Conservation (phyloP, 108 stramenopile species). For the Cyclostephanos invisitatus region DNA sequence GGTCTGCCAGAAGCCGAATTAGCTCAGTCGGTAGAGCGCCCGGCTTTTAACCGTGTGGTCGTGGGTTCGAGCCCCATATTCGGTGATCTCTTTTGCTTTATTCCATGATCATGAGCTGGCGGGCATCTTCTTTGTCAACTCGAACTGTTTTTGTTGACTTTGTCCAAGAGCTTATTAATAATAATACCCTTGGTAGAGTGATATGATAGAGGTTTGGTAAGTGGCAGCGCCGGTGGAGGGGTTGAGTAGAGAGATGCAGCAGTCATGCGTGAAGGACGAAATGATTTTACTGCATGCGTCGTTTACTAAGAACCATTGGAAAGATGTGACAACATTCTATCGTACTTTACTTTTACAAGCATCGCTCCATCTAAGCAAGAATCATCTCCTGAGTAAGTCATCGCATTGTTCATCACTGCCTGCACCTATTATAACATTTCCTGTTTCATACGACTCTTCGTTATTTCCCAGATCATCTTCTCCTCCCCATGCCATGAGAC, state of each 20-base stretch:
- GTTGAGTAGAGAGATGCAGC: no score
- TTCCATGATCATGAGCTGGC: not conserved
- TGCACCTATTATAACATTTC: not conserved
- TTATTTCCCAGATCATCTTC: slow-evolving; percentile 61
- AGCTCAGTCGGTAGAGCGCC: slow-evolving; percentile 61
- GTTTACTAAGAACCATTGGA: no score
- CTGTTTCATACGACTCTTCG: slow-evolving; percentile 16
- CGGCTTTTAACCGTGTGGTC: slow-evolving; percentile 64
- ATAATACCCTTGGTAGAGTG: no score
- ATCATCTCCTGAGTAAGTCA: not conserved
- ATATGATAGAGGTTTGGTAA: no score
- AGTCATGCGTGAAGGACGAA: no score
- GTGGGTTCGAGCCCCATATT: slow-evolving; percentile 59
- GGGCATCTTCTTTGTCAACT: no score
- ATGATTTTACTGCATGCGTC: no score
- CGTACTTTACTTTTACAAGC: not conserved
- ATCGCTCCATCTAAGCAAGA: not conserved
- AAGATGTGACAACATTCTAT: no score
- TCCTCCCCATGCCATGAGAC: slow-evolving; percentile 85
- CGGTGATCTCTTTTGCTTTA: not conserved
- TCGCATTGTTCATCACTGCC: not conserved
- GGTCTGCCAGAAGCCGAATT: slow-evolving; percentile 22
- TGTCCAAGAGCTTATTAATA: no score
- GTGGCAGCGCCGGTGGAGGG: no score
- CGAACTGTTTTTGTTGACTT: no score